Percentiles rank a stretch among this genome's conserved stretches.
These are phyloP conservation scores for Oryza longistaminata DNA, from an alignment of 176 grass and related monocot genomes.

Conservation along the genomic window DNA sequence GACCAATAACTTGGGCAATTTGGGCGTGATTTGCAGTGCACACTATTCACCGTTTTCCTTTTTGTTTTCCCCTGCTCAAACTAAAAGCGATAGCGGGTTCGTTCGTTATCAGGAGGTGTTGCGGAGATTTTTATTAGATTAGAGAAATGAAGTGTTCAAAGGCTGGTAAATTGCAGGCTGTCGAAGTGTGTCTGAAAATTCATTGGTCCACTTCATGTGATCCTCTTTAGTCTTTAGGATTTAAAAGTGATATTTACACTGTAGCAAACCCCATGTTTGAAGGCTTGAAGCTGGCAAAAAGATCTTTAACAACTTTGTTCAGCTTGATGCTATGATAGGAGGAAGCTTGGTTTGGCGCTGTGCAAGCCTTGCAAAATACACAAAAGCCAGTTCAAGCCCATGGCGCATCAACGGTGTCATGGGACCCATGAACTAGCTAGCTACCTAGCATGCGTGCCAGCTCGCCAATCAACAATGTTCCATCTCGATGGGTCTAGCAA, in stretches of 20 bases:
- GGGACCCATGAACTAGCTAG: constrained; percentile 17
- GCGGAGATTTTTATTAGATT: background rate
- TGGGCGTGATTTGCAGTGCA: background rate
- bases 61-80: background rate
- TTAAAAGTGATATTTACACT: background rate
- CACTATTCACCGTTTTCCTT: background rate
- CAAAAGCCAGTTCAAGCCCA: background rate
- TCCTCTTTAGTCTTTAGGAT: background rate
- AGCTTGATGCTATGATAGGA: constrained; percentile 13
- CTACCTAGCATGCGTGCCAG: background rate
- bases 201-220: background rate
- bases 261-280: background rate
- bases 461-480: background rate
- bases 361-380: constrained; percentile 8
- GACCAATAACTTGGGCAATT: background rate
- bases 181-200: background rate
- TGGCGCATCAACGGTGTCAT: background rate
- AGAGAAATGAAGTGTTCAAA: background rate
- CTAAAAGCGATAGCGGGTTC: background rate
- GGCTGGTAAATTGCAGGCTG: background rate
- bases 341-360: background rate
- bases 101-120: background rate
- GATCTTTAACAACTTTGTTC: constrained; percentile 11
- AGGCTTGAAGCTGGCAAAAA: constrained; percentile 28
- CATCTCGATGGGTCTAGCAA: background rate